phyloP scores from a whole-genome alignment of 2,329 filamentous ascomycete genomes.

The Cryphonectria parasitica region DNA sequence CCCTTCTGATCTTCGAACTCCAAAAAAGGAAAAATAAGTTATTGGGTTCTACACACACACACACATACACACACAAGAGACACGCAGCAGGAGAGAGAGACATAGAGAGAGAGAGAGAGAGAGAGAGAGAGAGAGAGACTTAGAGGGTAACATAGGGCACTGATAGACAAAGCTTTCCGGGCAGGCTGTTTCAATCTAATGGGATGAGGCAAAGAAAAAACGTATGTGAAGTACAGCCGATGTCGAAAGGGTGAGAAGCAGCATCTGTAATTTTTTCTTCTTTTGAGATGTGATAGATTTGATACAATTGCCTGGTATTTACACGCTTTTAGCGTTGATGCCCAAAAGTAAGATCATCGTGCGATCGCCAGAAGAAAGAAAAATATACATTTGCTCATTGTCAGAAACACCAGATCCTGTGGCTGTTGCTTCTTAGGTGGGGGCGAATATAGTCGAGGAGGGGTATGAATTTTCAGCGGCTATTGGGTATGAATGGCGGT shows the following conservation, averaged over 20 bases:
- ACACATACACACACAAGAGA: too few species aligned
- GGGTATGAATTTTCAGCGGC: too few species aligned
- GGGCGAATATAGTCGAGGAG: background rate
- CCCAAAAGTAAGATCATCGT: constrained; percentile 6
- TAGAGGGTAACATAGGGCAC: too few species aligned
- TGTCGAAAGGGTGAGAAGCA: background rate
- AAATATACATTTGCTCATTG: background rate
- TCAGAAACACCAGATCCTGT: background rate
- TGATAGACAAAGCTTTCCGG: too few species aligned
- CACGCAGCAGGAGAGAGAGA: background rate
- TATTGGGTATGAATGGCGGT: background rate
- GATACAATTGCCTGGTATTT: background rate
- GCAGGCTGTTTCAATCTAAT: too few species aligned
- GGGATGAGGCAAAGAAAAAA: background rate
- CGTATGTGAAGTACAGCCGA: background rate
- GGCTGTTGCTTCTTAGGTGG: constrained; percentile 3
- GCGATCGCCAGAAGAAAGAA: background rate
- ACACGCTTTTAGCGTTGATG: background rate
- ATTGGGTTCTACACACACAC: background rate
- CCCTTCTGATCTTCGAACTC: too few species aligned
- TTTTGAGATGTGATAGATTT: background rate
- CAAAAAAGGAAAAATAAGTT: background rate
- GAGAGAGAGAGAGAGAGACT: background rate
- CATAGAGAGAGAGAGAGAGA: background rate
- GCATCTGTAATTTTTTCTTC: background rate